phyloP scores from a whole-genome alignment of 805 yeast genomes.

The Kluyveromyces siamensis region DNA sequence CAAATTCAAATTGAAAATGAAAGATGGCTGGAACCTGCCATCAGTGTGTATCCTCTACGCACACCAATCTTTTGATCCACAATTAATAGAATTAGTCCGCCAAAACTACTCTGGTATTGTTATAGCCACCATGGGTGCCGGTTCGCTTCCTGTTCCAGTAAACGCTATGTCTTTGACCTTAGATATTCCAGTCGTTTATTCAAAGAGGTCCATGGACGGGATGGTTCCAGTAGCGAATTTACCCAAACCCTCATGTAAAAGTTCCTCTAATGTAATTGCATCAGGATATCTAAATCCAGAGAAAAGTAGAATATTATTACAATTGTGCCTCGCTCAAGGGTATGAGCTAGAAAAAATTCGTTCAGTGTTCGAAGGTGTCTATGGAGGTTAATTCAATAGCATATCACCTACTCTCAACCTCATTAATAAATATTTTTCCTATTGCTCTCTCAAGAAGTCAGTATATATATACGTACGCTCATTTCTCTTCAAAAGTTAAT shows the following conservation, averaged over 20 bases:
- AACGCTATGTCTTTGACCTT: conserved; percentile 34
- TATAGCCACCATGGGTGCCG: conserved; percentile 66
- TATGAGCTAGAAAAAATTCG: conserved; percentile 34
- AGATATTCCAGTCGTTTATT: conserved; percentile 48
- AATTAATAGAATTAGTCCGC: conserved; percentile 38
- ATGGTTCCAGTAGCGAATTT: conserved; percentile 49
- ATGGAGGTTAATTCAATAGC: conserved; percentile 34
- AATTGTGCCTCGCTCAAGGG: conserved; percentile 41
- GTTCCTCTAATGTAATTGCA: conserved; percentile 39
- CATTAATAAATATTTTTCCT: not conserved
- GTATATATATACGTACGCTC: too few species aligned
- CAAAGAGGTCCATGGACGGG: conserved; percentile 64
- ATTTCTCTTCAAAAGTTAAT: too few species aligned
- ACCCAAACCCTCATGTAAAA: conserved; percentile 31
- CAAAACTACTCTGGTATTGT: conserved; percentile 47
- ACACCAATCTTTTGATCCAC: conserved; percentile 50
- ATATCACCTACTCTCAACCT: not conserved
- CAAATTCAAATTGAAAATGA: conserved; percentile 32
- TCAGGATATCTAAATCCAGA: conserved; percentile 62
- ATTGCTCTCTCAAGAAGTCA: too few species aligned
- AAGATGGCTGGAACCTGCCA: conserved; percentile 16
- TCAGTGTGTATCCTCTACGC: conserved; percentile 48
- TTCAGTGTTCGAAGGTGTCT: conserved; percentile 40
- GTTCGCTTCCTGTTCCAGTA: conserved; percentile 46
- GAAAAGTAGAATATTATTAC: conserved; percentile 49